Conservation (phyloP, 805 yeast species). For the Myxozyma lipomycoides region DNA sequence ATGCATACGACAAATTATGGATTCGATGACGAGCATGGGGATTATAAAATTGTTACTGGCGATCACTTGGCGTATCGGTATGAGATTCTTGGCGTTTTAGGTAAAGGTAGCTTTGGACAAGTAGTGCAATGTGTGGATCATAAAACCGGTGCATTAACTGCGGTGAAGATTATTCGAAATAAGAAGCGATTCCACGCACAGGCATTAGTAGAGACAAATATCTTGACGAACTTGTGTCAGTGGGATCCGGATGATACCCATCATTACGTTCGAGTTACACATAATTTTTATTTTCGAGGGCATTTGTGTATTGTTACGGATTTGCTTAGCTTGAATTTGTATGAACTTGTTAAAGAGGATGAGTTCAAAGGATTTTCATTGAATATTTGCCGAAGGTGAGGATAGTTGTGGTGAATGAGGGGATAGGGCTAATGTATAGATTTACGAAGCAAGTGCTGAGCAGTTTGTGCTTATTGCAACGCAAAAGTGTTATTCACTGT, state of each 20-base stretch:
- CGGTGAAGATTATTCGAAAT: conserved; percentile 72
- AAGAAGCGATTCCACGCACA: conserved; percentile 71
- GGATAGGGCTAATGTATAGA: conserved; percentile 42
- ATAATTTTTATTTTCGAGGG: conserved; percentile 73
- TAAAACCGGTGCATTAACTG: conserved; percentile 54
- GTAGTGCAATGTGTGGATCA: conserved; percentile 70
- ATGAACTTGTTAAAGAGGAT: conserved; percentile 47
- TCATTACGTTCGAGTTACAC: conserved; percentile 52
- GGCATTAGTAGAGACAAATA: conserved; percentile 70
- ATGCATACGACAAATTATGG: conserved; percentile 50
- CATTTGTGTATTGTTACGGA: conserved; percentile 82
- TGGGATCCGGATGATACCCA: conserved; percentile 36
- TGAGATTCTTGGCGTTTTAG: conserved; percentile 56
- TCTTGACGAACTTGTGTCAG: conserved; percentile 49
- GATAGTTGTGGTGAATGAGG: not conserved
- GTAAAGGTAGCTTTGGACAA: conserved; percentile 79
- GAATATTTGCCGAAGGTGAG: conserved; percentile 32
- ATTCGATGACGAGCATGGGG: conserved; percentile 66
- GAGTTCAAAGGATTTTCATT: conserved; percentile 38
- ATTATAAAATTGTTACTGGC: conserved; percentile 50
- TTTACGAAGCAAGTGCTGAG: conserved; percentile 55
- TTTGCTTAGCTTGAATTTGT: conserved; percentile 61
- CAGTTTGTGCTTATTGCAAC: conserved; percentile 60
- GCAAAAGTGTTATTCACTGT: conserved; percentile 63
- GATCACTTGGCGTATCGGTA: conserved; percentile 78